Evolutionary conservation across 1,284 basidiomycete genomes (phyloP).

Genomic region (Fomitopsis pinicola): DNA sequence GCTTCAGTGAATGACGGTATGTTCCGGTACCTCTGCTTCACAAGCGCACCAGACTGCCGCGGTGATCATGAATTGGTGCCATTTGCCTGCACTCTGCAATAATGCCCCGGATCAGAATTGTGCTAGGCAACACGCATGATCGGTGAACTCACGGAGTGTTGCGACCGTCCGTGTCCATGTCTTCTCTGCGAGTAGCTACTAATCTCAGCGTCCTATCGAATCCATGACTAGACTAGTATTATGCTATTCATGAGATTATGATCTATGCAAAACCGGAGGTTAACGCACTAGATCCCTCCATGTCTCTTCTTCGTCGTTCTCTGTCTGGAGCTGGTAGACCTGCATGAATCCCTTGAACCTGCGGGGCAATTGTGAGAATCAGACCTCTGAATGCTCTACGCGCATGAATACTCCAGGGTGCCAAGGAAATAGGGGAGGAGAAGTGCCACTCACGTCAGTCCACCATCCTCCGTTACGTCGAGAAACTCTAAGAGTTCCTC

Average conservation of each 20-base stretch:
- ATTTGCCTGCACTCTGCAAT: neutral
- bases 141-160: slow-evolving; percentile 1
- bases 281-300: slow-evolving; percentile 68
- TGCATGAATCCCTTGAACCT: slow-evolving; percentile 77
- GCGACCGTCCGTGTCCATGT: slow-evolving; percentile 23
- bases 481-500: slow-evolving; percentile 72
- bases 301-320: slow-evolving; percentile 78
- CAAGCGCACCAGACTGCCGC: neutral
- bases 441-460: slow-evolving; percentile 56
- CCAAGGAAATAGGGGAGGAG: neutral
- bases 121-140: neutral
- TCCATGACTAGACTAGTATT: slow-evolving; percentile 59
- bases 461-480: slow-evolving; percentile 68
- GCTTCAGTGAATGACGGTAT: neutral
- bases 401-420: neutral
- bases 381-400: neutral
- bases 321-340: slow-evolving; percentile 76
- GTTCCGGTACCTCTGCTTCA: neutral
- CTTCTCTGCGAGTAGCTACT: slow-evolving; percentile 56
- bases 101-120: neutral
- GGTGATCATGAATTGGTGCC: neutral
- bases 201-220: slow-evolving; percentile 64
- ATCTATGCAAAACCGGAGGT: neutral
- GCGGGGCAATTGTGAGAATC: neutral
- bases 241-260: neutral